These are phyloP conservation scores for Parascedosporium putredinis DNA, from an alignment of 2,329 filamentous ascomycete genomes.

Conservation along the genomic window DNA sequence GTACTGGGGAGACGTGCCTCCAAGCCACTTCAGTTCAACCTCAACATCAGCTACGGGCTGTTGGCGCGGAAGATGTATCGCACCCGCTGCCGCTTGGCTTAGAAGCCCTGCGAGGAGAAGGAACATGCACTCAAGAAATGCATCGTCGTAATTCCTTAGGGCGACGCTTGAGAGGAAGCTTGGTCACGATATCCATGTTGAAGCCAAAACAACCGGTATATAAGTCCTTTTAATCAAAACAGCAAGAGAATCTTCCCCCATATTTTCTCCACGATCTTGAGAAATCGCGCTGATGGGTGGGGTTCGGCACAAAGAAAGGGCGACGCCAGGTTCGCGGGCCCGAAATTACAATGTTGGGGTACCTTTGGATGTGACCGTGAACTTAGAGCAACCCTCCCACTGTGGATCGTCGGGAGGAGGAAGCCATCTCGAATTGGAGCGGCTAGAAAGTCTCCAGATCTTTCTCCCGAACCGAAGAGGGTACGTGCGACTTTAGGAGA, in stretches of 20 bases:
- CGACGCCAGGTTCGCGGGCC: not conserved
- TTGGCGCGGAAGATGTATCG: not conserved
- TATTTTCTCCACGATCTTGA: not conserved
- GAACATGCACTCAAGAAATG: not conserved
- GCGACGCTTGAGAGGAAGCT: too few species aligned
- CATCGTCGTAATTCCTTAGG: too few species aligned
- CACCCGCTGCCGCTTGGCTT: not conserved
- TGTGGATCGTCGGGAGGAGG: not conserved
- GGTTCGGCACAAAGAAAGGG: not conserved
- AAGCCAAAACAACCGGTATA: too few species aligned
- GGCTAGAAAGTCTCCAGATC: not conserved
- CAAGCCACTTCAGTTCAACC: constrained; percentile 23
- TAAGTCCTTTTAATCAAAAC: not conserved
- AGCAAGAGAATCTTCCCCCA: not conserved
- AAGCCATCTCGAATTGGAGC: not conserved
- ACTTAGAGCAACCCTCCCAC: too few species aligned
- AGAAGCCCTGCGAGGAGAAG: not conserved
- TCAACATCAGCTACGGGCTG: not conserved
- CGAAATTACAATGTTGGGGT: not conserved
- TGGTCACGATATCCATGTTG: too few species aligned
- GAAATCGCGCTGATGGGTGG: not conserved
- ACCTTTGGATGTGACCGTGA: too few species aligned
- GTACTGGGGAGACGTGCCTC: constrained; percentile 21
- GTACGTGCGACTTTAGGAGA: too few species aligned
- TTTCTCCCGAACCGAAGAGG: too few species aligned